Evolutionary conservation across 2,329 filamentous ascomycete species (phyloP).

Genomic region (Mycosphaerelloides madeirae): DNA sequence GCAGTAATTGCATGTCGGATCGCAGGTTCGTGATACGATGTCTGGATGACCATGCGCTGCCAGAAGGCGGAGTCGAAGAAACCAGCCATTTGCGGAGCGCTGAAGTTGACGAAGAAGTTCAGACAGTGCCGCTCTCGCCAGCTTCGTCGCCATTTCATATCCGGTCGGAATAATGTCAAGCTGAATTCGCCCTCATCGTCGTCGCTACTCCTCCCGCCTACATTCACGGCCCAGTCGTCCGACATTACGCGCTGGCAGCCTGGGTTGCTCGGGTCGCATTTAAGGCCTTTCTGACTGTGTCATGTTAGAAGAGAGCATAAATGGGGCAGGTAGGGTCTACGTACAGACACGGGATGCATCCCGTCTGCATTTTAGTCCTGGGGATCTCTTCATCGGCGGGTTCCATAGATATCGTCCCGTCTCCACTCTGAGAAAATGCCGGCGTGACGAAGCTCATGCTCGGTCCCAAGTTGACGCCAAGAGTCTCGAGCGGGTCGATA

Average conservation of each 20-base stretch:
- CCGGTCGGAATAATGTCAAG: slow-evolving; percentile 21
- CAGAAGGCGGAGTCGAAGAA: slow-evolving; percentile 33
- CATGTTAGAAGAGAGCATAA: slow-evolving; percentile 4
- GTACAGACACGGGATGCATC: slow-evolving; percentile 32
- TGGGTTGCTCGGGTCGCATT: slow-evolving; percentile 27
- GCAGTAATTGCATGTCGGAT: slow-evolving; percentile 32
- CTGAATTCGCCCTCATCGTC: slow-evolving; percentile 16
- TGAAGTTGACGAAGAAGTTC: slow-evolving; percentile 33
- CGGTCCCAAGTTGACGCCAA: slow-evolving; percentile 4
- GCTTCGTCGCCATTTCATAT: slow-evolving; percentile 29
- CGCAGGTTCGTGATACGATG: slow-evolving; percentile 30
- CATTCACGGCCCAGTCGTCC: slow-evolving; percentile 29
- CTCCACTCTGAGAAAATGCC: slow-evolving; percentile 11
- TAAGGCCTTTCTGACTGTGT: slow-evolving; percentile 25
- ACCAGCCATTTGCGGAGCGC: slow-evolving; percentile 37
- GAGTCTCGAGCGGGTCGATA: slow-evolving; percentile 7
- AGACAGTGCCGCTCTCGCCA: slow-evolving; percentile 32
- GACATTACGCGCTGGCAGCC: slow-evolving; percentile 26
- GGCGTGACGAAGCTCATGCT: slow-evolving; percentile 10
- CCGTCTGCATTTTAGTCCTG: slow-evolving; percentile 28
- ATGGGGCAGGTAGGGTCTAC: slow-evolving; percentile 7
- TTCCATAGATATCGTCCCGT: slow-evolving; percentile 5
- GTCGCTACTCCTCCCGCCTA: slow-evolving; percentile 10
- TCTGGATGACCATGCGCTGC: slow-evolving; percentile 31
- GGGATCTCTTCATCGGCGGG: slow-evolving; percentile 16